Percentiles rank a stretch among this genome's conserved stretches.
These are phyloP conservation scores for Aureobasidium sp. DNA, from an alignment of 2,329 filamentous ascomycete genomes.

Conservation along the genomic window DNA sequence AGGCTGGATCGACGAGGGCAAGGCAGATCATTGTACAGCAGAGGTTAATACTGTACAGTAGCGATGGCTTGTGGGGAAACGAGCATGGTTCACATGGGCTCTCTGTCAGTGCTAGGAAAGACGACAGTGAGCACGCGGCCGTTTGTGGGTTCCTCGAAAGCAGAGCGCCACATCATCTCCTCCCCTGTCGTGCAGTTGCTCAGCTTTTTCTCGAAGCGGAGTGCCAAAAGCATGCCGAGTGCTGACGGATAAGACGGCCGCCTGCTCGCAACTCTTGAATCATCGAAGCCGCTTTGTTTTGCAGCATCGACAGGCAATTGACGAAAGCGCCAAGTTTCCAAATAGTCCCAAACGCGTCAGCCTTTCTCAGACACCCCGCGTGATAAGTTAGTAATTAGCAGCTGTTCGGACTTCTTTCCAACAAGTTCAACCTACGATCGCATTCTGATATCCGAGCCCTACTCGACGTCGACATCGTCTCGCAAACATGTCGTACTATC, in stretches of 20 bases:
- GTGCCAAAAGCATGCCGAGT: background rate
- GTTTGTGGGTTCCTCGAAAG: background rate
- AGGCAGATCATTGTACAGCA: background rate
- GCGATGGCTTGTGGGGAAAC: background rate
- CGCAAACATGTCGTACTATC: slow-evolving; percentile 14
- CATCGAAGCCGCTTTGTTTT: background rate
- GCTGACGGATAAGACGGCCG: background rate
- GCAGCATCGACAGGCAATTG: background rate
- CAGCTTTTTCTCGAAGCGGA: background rate
- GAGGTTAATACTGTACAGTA: too few species aligned
- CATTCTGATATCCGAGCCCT: background rate
- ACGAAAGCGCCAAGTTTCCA: slow-evolving; percentile 2
- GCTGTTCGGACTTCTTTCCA: background rate
- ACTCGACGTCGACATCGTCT: background rate
- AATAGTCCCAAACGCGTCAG: background rate
- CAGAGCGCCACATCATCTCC: slow-evolving; percentile 2
- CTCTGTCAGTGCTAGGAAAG: background rate
- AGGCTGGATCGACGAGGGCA: slow-evolving; percentile 6
- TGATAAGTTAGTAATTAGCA: background rate
- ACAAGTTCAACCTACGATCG: background rate
- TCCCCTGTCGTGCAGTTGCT: background rate
- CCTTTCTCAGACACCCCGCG: background rate
- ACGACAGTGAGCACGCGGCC: background rate
- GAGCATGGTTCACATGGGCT: background rate
- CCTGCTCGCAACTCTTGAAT: background rate